These are phyloP conservation scores for Aspergillus aculeatinus DNA, from an alignment of 2,329 filamentous ascomycete genomes.

Conservation along the genomic window DNA sequence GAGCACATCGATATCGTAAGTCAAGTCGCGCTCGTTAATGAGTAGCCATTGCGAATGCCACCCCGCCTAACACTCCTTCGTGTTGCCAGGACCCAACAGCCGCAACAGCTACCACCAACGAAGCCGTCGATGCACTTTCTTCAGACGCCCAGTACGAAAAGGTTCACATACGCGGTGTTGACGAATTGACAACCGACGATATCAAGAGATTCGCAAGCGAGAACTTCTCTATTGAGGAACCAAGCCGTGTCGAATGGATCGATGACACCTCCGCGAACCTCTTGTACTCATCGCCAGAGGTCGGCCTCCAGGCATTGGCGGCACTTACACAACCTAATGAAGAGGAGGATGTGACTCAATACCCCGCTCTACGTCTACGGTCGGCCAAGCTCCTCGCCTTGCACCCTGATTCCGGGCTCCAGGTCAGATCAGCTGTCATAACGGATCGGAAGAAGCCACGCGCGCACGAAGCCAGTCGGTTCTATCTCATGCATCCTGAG, in stretches of 20 bases:
- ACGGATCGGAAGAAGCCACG: slow-evolving; percentile 77
- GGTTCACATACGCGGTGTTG: slow-evolving; percentile 80
- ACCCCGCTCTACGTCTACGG: slow-evolving; percentile 63
- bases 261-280: slow-evolving; percentile 90
- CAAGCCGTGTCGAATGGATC: slow-evolving; percentile 82
- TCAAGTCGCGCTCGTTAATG: neutral
- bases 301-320: slow-evolving; percentile 55
- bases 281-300: slow-evolving; percentile 62
- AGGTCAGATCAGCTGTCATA: slow-evolving; percentile 70
- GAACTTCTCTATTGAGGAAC: slow-evolving; percentile 58
- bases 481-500: slow-evolving; percentile 89
- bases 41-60: slow-evolving; percentile 4
- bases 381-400: slow-evolving; percentile 67
- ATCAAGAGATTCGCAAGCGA: slow-evolving; percentile 72
- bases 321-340: slow-evolving; percentile 46
- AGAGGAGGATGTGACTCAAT: slow-evolving; percentile 44
- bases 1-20: slow-evolving; percentile 37
- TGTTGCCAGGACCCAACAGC: slow-evolving; percentile 24
- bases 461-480: slow-evolving; percentile 78
- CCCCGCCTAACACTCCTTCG: neutral
- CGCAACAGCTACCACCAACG: slow-evolving; percentile 20
- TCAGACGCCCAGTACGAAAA: slow-evolving; percentile 55
- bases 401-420: slow-evolving; percentile 67
- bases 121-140: slow-evolving; percentile 26
- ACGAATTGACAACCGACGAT: slow-evolving; percentile 75